Percentiles rank a stretch among this genome's conserved stretches.
Conservation (phyloP, 129 eudicot species). For the Smallanthus sonchifolius region DNA sequence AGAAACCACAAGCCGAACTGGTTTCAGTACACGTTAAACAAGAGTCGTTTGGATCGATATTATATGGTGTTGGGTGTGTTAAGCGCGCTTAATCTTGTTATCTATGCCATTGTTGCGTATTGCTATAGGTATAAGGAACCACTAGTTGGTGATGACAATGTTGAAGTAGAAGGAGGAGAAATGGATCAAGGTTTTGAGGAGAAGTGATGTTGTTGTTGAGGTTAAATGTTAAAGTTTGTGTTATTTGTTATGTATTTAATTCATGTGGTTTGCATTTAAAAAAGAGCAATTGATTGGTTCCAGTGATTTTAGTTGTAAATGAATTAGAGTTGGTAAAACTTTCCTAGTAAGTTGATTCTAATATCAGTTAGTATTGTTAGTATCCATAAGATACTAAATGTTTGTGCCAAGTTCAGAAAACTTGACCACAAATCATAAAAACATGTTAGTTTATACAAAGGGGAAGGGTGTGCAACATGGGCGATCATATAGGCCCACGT, state of each 20-base stretch:
- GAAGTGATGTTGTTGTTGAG: slow-evolving; percentile 16
- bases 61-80: slow-evolving; percentile 58
- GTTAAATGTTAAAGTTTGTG: slow-evolving; percentile 22
- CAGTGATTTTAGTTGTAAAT: background rate
- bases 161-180: background rate
- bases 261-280: background rate
- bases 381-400: too few species aligned
- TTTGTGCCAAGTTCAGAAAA: too few species aligned
- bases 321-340: too few species aligned
- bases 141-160: slow-evolving; percentile 4
- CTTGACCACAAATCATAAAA: too few species aligned
- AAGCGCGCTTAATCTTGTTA: slow-evolving; percentile 43
- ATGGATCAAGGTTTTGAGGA: background rate
- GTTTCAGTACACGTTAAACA: slow-evolving; percentile 49
- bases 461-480: too few species aligned
- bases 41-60: slow-evolving; percentile 58
- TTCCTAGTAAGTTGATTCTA: background rate
- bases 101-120: slow-evolving; percentile 31
- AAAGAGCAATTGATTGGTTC: background rate
- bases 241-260: slow-evolving; percentile 1
- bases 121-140: slow-evolving; percentile 40
- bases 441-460: too few species aligned
- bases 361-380: too few species aligned
- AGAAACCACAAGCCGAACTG: slow-evolving; percentile 35
- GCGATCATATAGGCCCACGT: too few species aligned